phyloP scores from a whole-genome alignment of 1,139 yeast species.

The Pichia inconspicua region DNA sequence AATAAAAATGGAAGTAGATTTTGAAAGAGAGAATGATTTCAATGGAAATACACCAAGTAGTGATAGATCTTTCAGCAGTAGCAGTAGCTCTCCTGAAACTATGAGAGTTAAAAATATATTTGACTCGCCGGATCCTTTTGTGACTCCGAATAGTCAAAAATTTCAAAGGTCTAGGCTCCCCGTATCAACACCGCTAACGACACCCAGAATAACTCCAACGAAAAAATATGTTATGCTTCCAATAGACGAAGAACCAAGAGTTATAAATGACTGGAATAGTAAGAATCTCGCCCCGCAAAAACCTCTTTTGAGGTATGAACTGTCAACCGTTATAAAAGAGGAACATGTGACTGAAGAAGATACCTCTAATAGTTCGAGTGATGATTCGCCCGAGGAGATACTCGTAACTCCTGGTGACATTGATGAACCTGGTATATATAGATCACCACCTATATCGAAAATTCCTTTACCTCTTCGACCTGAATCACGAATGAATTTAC shows the following conservation, averaged over 20 bases:
- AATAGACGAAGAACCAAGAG: slow-evolving; percentile 3
- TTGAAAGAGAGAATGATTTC: not conserved
- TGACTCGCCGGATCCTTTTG: slow-evolving; percentile 25
- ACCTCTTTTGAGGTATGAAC: slow-evolving; percentile 8
- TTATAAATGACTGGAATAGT: not conserved
- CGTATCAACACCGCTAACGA: slow-evolving; percentile 13
- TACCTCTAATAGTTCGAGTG: not conserved
- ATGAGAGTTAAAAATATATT: slow-evolving; percentile 10
- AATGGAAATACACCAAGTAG: slow-evolving; percentile 1
- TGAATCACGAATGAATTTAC: slow-evolving; percentile 17
- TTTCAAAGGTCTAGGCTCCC: slow-evolving; percentile 9
- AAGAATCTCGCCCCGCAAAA: not conserved
- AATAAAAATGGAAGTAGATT: slow-evolving; percentile 6
- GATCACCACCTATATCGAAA: slow-evolving; percentile 10
- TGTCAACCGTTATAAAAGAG: slow-evolving; percentile 7
- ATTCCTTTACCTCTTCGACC: slow-evolving; percentile 25
- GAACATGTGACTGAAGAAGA: not conserved
- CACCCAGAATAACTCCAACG: slow-evolving; percentile 12
- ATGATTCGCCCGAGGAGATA: not conserved
- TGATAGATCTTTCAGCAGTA: slow-evolving; percentile 5
- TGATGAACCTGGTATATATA: not conserved
- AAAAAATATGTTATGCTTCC: slow-evolving; percentile 9
- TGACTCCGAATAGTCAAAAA: slow-evolving; percentile 23
- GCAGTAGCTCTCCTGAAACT: slow-evolving; percentile 11
- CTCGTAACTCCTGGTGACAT: too few species aligned